A percentile compares a stretch with the other conserved stretches of the same genome.
phyloP scores from a whole-genome alignment of 2,329 filamentous ascomycete genomes.

The Talaromyces sp. region DNA sequence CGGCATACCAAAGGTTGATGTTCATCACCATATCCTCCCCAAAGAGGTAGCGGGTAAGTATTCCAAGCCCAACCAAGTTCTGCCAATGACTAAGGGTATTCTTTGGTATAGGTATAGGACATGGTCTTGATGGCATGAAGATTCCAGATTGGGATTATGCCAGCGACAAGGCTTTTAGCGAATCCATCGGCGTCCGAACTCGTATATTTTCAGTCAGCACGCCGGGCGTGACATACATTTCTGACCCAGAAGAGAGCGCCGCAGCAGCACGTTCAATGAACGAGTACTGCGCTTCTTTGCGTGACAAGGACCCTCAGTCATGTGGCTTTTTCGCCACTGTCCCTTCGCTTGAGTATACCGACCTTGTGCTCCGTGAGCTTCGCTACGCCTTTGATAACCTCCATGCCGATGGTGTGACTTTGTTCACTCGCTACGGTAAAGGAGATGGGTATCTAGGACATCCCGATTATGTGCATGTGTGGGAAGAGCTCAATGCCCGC shows the following conservation, averaged over 20 bases:
- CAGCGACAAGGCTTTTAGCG: not conserved
- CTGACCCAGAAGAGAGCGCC: not conserved
- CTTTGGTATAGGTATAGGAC: not conserved
- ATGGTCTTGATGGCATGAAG: not conserved
- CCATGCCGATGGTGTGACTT: conserved; percentile 41
- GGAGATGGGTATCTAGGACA: conserved; percentile 44
- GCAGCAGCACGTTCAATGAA: conserved; percentile 20
- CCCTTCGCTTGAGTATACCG: conserved; percentile 30
- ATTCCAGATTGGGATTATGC: not conserved
- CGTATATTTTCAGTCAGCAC: not conserved
- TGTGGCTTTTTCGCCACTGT: conserved; percentile 41
- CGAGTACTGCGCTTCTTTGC: conserved; percentile 27
- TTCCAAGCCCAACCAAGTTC: too few relatives aligned
- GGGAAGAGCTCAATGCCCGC: conserved; percentile 39
- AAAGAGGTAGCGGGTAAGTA: not conserved
- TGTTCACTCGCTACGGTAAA: conserved; percentile 40
- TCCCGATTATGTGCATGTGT: conserved; percentile 34
- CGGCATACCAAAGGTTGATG: not conserved
- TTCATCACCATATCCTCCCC: not conserved
- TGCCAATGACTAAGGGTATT: too few relatives aligned
- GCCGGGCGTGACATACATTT: not conserved
- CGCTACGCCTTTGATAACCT: conserved; percentile 35
- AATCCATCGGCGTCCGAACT: not conserved
- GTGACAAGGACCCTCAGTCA: conserved; percentile 24
- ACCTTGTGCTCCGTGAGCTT: conserved; percentile 31